Evolutionary conservation across 768 basidiomycete genomes (phyloP).

Genomic region (Kwoniella europaea): DNA sequence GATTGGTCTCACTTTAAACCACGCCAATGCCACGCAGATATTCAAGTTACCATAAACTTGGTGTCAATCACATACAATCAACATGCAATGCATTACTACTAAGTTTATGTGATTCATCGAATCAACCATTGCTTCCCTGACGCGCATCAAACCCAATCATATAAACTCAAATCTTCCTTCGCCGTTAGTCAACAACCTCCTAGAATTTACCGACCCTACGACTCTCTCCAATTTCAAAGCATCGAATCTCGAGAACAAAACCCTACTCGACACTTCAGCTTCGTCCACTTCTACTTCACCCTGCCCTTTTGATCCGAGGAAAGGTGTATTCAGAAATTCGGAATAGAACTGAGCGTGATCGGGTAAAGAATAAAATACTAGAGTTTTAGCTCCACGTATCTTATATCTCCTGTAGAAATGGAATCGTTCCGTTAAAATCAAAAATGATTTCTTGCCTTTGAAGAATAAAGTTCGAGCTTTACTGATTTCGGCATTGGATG

Average conservation of each 20-base stretch:
- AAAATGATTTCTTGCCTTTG: conserved; percentile 78
- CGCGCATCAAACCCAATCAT: conserved; percentile 14
- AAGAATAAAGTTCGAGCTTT: conserved; percentile 93
- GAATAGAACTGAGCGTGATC: conserved; percentile 90
- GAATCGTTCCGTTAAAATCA: conserved; percentile 95
- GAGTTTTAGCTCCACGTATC: conserved; percentile 86
- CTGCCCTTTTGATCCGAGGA: conserved; percentile 67
- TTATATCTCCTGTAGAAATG: conserved; percentile 98
- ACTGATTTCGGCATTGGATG: conserved; percentile 89
- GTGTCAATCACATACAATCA: too few species aligned
- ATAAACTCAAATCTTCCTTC: conserved; percentile 60
- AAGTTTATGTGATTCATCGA: background rate
- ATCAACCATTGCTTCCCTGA: too few species aligned
- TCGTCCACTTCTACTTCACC: conserved; percentile 84
- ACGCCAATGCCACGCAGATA: background rate
- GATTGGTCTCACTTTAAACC: background rate
- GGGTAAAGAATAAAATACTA: conserved; percentile 91
- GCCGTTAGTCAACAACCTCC: conserved; percentile 58
- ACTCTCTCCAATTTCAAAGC: conserved; percentile 85
- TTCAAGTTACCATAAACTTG: background rate
- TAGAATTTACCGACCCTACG: conserved; percentile 63
- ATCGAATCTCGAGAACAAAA: conserved; percentile 88
- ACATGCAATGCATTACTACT: background rate
- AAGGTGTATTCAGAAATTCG: conserved; percentile 86
- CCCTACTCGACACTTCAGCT: conserved; percentile 78